Conservation (phyloP, 2,329 filamentous ascomycete genomes). For the Aureobasidium sp. region DNA sequence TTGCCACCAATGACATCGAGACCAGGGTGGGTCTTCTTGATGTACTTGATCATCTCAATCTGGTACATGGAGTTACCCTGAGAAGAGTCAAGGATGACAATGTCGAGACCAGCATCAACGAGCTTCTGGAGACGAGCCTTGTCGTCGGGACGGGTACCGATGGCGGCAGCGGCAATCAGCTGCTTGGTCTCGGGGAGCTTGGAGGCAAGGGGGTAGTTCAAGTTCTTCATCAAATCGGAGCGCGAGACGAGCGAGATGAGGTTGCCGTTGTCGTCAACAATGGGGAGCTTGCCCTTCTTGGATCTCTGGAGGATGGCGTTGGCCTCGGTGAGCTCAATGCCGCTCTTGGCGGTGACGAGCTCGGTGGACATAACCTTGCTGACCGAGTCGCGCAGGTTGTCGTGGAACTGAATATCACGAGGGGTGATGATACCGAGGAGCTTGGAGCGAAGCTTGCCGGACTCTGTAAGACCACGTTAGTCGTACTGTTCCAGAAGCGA, state of each 20-base stretch:
- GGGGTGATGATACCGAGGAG: slow-evolving; percentile 96
- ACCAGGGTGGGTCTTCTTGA: slow-evolving; percentile 77
- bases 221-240: slow-evolving; percentile 97
- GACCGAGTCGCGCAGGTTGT: slow-evolving; percentile 63
- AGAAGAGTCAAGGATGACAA: slow-evolving; percentile 91
- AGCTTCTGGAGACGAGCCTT: slow-evolving; percentile 79
- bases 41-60: slow-evolving; percentile 95
- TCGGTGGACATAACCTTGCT: slow-evolving; percentile 93
- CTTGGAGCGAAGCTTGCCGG: slow-evolving; percentile 87
- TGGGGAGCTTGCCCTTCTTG: slow-evolving; percentile 72
- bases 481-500: background rate
- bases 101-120: slow-evolving; percentile 89
- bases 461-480: slow-evolving; percentile 52
- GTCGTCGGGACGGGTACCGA: slow-evolving; percentile 91
- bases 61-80: slow-evolving; percentile 99
- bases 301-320: slow-evolving; percentile 90
- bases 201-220: slow-evolving; percentile 91
- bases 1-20: slow-evolving; percentile 97
- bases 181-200: slow-evolving; percentile 97
- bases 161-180: slow-evolving; percentile 88
- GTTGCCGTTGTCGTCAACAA: slow-evolving; percentile 42
- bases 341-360: slow-evolving; percentile 76
- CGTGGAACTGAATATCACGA: slow-evolving; percentile 95
- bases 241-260: slow-evolving; percentile 79
- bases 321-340: slow-evolving; percentile 78